These are phyloP conservation scores for Eucalyptus sideroxylon DNA, from an alignment of 345 rosid species.

Conservation along the genomic window DNA sequence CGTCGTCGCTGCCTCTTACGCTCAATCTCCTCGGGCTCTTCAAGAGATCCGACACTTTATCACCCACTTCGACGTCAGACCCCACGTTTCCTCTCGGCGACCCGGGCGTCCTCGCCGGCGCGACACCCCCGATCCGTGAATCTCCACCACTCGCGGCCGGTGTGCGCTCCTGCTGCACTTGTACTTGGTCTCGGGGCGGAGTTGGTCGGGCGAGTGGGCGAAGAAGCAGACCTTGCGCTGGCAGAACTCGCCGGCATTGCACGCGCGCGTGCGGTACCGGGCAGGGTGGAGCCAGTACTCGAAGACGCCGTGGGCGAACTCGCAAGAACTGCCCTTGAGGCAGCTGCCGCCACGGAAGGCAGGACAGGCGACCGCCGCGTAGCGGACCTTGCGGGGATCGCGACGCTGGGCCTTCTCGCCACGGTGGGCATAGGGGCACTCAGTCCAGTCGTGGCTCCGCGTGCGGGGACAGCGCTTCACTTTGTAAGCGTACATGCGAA, in stretches of 20 bases:
- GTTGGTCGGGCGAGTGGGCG: not conserved
- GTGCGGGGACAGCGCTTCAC: slow-evolving; percentile 61
- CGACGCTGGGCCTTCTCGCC: slow-evolving; percentile 93
- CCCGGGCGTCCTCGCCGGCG: not conserved
- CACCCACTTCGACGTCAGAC: not conserved
- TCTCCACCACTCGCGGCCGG: not conserved
- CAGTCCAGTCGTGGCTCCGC: slow-evolving; percentile 86
- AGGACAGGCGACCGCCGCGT: slow-evolving; percentile 63
- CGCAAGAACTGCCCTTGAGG: not conserved
- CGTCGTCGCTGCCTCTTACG: not conserved
- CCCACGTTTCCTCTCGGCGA: not conserved
- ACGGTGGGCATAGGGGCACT: slow-evolving; percentile 83
- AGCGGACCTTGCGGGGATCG: slow-evolving; percentile 59
- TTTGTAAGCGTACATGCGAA: slow-evolving; percentile 85
- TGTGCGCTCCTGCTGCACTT: not conserved
- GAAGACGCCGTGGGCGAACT: not conserved
- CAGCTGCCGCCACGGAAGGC: slow-evolving; percentile 48
- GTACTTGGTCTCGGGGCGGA: not conserved
- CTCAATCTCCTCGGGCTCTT: not conserved
- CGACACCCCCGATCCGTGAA: not conserved
- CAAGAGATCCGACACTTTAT: not conserved
- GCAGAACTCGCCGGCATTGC: slow-evolving; percentile 1
- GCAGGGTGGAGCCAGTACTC: slow-evolving; percentile 8
- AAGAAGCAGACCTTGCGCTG: slow-evolving; percentile 6
- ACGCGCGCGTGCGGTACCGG: not conserved